Conservation (phyloP, 805 yeast species). For the Jamesozyma lodderae region DNA sequence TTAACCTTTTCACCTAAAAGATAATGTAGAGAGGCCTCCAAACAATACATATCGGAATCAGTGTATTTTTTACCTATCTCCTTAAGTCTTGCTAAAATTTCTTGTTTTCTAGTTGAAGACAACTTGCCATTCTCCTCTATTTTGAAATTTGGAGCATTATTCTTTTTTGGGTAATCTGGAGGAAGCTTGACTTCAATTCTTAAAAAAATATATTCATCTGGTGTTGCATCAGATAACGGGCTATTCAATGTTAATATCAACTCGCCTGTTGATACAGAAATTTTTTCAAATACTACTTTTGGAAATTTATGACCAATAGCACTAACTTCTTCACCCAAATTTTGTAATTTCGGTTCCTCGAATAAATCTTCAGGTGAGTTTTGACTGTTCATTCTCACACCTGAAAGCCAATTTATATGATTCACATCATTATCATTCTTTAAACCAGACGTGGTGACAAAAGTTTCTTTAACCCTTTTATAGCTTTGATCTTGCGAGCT, state of each 20-base stretch:
- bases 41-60: slow-evolving; percentile 51
- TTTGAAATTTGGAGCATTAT: slow-evolving; percentile 42
- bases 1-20: slow-evolving; percentile 73
- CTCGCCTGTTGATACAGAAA: slow-evolving; percentile 79
- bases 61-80: slow-evolving; percentile 52
- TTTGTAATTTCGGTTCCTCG: slow-evolving; percentile 39
- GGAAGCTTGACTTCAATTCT: slow-evolving; percentile 69
- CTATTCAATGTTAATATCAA: slow-evolving; percentile 73
- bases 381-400: slow-evolving; percentile 57
- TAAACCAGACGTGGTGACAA: slow-evolving; percentile 34
- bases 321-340: slow-evolving; percentile 87
- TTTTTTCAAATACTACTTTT: slow-evolving; percentile 73
- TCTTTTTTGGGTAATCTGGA: slow-evolving; percentile 53
- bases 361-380: slow-evolving; percentile 32
- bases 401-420: slow-evolving; percentile 87
- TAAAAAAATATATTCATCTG: slow-evolving; percentile 46
- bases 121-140: slow-evolving; percentile 78
- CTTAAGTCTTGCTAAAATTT: slow-evolving; percentile 42
- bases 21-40: slow-evolving; percentile 71
- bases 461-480: slow-evolving; percentile 33
- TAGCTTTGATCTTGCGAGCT: slow-evolving; percentile 8
- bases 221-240: slow-evolving; percentile 46
- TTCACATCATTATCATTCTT: slow-evolving; percentile 37
- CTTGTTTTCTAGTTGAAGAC: slow-evolving; percentile 38
- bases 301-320: slow-evolving; percentile 84